A percentile compares a stretch with the other conserved stretches of the same genome.
These are phyloP conservation scores for Boletus subparvulus DNA, from an alignment of 768 basidiomycete species.

Conservation along the genomic window DNA sequence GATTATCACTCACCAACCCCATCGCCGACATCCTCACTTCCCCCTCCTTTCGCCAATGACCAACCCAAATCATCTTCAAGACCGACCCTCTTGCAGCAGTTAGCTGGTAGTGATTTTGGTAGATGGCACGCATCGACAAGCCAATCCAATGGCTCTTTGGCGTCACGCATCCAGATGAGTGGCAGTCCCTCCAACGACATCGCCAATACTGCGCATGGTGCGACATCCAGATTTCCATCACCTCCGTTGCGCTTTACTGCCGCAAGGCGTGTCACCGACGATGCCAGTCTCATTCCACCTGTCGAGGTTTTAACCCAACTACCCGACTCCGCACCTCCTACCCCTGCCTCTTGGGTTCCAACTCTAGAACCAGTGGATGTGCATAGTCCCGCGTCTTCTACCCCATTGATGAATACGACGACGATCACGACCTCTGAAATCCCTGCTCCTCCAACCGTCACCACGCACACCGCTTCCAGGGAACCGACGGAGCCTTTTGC, in stretches of 20 bases:
- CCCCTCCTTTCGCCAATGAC: background rate
- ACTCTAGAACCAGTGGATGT: background rate
- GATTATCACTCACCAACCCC: constrained; percentile 32
- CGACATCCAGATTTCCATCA: background rate
- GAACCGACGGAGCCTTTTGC: background rate
- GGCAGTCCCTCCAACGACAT: background rate
- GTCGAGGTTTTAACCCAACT: constrained; percentile 27
- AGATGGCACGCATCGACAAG: background rate
- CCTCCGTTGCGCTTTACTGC: background rate
- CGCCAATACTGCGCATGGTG: background rate
- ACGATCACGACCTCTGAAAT: background rate
- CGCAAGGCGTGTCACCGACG: background rate
- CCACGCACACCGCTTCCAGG: background rate
- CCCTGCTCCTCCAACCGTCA: background rate
- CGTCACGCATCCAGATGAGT: constrained; percentile 26
- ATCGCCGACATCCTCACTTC: constrained; percentile 11
- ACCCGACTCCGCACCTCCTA: constrained; percentile 19
- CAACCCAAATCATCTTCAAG: constrained; percentile 15
- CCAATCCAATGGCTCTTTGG: constrained; percentile 19
- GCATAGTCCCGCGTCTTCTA: background rate
- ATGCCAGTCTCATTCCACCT: constrained; percentile 30
- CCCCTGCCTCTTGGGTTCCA: constrained; percentile 10
- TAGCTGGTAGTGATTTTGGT: constrained; percentile 8
- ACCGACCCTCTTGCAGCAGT: constrained; percentile 23
- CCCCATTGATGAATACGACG: background rate